Evolutionary conservation across 2,329 filamentous ascomycete species (phyloP).

Genomic region (Thielaviopsis ethacetica): DNA sequence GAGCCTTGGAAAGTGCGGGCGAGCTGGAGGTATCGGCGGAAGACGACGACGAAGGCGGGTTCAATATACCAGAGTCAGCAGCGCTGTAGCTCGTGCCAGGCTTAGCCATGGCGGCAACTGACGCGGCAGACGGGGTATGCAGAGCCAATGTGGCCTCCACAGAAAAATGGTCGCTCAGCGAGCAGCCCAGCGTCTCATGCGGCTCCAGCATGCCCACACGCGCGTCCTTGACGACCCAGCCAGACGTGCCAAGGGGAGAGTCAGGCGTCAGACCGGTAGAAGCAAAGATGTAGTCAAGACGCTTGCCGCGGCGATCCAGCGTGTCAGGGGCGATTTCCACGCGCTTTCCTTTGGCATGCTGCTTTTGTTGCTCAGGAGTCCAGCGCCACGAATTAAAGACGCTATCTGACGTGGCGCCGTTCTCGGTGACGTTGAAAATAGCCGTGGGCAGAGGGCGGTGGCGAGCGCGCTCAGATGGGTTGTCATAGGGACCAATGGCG

Average conservation of each 20-base stretch:
- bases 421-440: slow-evolving; percentile 58
- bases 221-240: slow-evolving; percentile 55
- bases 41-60: slow-evolving; percentile 13
- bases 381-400: slow-evolving; percentile 89
- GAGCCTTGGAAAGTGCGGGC: slow-evolving; percentile 14
- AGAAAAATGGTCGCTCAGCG: slow-evolving; percentile 87
- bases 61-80: slow-evolving; percentile 7
- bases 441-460: slow-evolving; percentile 55
- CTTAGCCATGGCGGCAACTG: slow-evolving; percentile 11
- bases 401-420: slow-evolving; percentile 77
- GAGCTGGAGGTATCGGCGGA: slow-evolving; percentile 13
- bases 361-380: slow-evolving; percentile 53
- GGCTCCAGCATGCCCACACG: slow-evolving; percentile 67
- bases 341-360: slow-evolving; percentile 37
- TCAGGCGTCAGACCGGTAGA: slow-evolving; percentile 28
- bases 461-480: slow-evolving; percentile 50
- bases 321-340: slow-evolving; percentile 45
- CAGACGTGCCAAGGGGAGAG: slow-evolving; percentile 18
- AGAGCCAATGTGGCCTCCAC: slow-evolving; percentile 61
- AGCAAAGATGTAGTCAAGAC: slow-evolving; percentile 90
- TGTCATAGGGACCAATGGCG: slow-evolving; percentile 56
- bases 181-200: slow-evolving; percentile 68
- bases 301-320: slow-evolving; percentile 59
- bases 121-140: slow-evolving; percentile 19
- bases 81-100: slow-evolving; percentile 7